Conservation (phyloP, 495 filamentous ascomycete species). For the Talaromyces wortmannii region DNA sequence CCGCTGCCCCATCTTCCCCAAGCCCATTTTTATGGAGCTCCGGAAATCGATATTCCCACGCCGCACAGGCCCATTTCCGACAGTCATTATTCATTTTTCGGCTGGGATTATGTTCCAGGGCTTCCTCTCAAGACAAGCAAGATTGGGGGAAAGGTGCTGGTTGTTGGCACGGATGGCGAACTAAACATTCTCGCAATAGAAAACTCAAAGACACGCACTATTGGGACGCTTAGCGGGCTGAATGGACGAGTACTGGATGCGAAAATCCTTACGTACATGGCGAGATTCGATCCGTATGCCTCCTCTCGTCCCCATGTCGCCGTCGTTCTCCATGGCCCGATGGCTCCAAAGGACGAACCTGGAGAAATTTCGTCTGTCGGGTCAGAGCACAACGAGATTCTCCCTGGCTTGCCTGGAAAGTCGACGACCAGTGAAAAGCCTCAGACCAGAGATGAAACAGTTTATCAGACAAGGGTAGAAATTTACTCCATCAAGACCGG, state of each 20-base stretch:
- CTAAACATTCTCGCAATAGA: constrained; percentile 66
- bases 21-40: constrained; percentile 59
- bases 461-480: constrained; percentile 80
- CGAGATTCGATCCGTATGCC: constrained; percentile 29
- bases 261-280: constrained; percentile 63
- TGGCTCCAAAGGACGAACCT: constrained; percentile 32
- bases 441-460: constrained; percentile 32
- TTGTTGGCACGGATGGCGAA: constrained; percentile 69
- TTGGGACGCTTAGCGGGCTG: constrained; percentile 65
- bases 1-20: constrained; percentile 78
- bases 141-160: constrained; percentile 58
- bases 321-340: constrained; percentile 68
- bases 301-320: constrained; percentile 59
- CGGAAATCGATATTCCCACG: constrained; percentile 43
- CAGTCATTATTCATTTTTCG: constrained; percentile 66
- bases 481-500: constrained; percentile 72
- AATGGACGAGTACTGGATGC: constrained; percentile 76
- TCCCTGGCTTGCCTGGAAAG: constrained; percentile 16
- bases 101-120: constrained; percentile 63
- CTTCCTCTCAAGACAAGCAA: constrained; percentile 36
- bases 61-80: constrained; percentile 29
- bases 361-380: constrained; percentile 24
- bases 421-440: constrained; percentile 17
- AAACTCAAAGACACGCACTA: constrained; percentile 55
- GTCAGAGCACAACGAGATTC: constrained; percentile 30